Evolutionary conservation across 306 rosid genomes (phyloP).

Genomic region (Notholithocarpus densiflorus): DNA sequence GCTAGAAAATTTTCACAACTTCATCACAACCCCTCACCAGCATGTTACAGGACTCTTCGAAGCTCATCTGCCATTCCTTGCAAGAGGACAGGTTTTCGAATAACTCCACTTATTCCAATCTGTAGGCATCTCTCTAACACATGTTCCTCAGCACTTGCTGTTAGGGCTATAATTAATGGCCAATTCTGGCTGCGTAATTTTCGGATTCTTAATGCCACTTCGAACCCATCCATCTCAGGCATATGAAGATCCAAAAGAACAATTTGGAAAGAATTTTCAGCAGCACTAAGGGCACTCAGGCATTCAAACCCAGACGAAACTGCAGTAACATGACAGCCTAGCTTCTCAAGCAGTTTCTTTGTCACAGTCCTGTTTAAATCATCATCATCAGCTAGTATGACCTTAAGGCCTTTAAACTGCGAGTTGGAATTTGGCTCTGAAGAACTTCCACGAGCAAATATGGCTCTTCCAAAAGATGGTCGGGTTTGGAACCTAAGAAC

Average conservation of each 20-base stretch:
- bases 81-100: slow-evolving; percentile 66
- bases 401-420: slow-evolving; percentile 53
- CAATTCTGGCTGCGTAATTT: slow-evolving; percentile 47
- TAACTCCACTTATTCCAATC: slow-evolving; percentile 73
- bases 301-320: slow-evolving; percentile 79
- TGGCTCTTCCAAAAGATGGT: slow-evolving; percentile 38
- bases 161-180: slow-evolving; percentile 73
- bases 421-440: slow-evolving; percentile 36
- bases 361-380: slow-evolving; percentile 67
- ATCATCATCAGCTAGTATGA: slow-evolving; percentile 67
- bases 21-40: slow-evolving; percentile 47
- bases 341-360: slow-evolving; percentile 75
- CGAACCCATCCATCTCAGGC: slow-evolving; percentile 87
- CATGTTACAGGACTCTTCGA: slow-evolving; percentile 45
- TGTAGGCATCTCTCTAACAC: slow-evolving; percentile 65
- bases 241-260: slow-evolving; percentile 73
- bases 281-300: slow-evolving; percentile 38
- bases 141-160: slow-evolving; percentile 63
- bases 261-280: slow-evolving; percentile 38
- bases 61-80: slow-evolving; percentile 66
- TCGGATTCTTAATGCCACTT: slow-evolving; percentile 59
- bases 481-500: slow-evolving; percentile 58
- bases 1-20: slow-evolving; percentile 20
- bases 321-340: slow-evolving; percentile 66
- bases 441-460: slow-evolving; percentile 22